Percentiles rank a stretch among this genome's conserved stretches.
phyloP scores from a whole-genome alignment of 1,284 basidiomycete genomes.

The Kwoniella shivajii region DNA sequence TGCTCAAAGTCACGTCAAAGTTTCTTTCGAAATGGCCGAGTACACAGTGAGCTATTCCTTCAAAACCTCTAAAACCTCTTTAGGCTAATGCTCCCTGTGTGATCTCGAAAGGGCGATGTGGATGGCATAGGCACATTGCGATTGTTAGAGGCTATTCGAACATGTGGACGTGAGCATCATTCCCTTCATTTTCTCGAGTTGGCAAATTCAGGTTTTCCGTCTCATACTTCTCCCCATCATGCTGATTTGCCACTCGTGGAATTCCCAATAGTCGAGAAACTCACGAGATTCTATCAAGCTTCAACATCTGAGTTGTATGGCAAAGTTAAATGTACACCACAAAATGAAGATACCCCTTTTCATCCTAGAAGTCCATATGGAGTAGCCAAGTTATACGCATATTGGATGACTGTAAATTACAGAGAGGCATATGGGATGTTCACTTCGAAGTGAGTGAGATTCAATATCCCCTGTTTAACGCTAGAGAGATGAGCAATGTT shows the following conservation, averaged over 20 bases:
- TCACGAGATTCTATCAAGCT: slow-evolving; percentile 62
- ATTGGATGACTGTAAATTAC: slow-evolving; percentile 42
- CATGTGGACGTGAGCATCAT: slow-evolving; percentile 72
- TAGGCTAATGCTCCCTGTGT: not conserved
- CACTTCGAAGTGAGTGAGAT: slow-evolving; percentile 64
- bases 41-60: slow-evolving; percentile 63
- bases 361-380: slow-evolving; percentile 91
- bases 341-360: slow-evolving; percentile 89
- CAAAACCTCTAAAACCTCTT: too few species aligned
- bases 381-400: slow-evolving; percentile 73
- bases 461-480: too few species aligned
- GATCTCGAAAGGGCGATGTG: slow-evolving; percentile 66
- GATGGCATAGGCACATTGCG: slow-evolving; percentile 88
- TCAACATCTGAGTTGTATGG: slow-evolving; percentile 93
- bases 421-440: slow-evolving; percentile 89
- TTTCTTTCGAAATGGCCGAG: slow-evolving; percentile 95
- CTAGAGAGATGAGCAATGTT: too few species aligned
- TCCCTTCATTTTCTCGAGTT: not conserved
- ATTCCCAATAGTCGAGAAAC: slow-evolving; percentile 30
- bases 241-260: not conserved
- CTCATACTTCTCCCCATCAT: not conserved
- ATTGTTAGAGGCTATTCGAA: slow-evolving; percentile 86
- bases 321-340: slow-evolving; percentile 86
- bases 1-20: slow-evolving; percentile 95
- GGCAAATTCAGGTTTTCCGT: not conserved